A percentile compares a stretch with the other conserved stretches of the same genome.
Conservation (phyloP, 306 rosid species). For the Albizia julibrissin region DNA sequence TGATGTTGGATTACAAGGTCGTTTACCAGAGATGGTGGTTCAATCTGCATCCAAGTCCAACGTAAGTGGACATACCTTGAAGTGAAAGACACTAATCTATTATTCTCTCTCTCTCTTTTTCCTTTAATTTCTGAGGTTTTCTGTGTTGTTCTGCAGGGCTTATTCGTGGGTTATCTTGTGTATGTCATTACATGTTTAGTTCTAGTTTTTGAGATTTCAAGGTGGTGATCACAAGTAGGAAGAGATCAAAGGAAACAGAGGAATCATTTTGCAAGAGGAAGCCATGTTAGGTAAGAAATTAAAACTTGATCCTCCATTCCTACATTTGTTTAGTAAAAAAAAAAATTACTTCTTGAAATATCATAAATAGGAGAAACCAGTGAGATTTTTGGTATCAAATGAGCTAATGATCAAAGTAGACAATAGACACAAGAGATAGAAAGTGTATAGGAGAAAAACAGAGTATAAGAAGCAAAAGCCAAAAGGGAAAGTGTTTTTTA, state of each 20-base stretch:
- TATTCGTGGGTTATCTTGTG: constrained; percentile 42
- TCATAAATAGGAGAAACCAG: background rate
- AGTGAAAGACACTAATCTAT: background rate
- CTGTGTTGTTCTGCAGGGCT: constrained; percentile 48
- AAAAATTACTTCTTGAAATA: background rate
- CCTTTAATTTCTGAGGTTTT: background rate
- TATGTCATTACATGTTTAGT: constrained; percentile 35
- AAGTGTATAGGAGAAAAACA: constrained; percentile 17
- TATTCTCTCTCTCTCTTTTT: background rate
- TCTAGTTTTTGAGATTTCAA: constrained; percentile 32
- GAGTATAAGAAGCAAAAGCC: constrained; percentile 19
- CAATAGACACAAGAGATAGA: background rate
- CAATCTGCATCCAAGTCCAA: constrained; percentile 37
- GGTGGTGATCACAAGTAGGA: constrained; percentile 28
- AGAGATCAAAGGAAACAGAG: constrained; percentile 25
- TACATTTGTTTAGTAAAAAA: background rate
- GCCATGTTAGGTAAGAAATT: constrained; percentile 37
- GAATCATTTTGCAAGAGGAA: constrained; percentile 28
- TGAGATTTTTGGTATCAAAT: background rate
- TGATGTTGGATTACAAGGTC: constrained; percentile 62
- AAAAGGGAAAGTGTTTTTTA: constrained; percentile 15
- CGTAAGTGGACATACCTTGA: constrained; percentile 40
- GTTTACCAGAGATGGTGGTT: constrained; percentile 52
- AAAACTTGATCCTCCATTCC: background rate
- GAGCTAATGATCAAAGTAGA: background rate